phyloP scores from a whole-genome alignment of 257 asterid species.

The Gentiana macrophylla region DNA sequence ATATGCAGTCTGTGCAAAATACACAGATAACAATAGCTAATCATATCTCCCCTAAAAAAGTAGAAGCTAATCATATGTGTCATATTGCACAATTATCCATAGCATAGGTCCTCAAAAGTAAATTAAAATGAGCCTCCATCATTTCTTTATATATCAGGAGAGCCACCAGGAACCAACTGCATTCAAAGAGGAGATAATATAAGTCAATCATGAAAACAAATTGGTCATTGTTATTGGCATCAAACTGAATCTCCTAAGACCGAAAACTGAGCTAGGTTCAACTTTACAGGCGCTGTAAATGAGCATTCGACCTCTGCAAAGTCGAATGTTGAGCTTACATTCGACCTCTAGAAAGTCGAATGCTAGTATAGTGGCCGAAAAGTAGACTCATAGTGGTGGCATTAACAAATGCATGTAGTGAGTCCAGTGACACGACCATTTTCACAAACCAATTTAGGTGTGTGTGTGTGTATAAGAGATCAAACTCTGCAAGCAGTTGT shows the following conservation, averaged over 20 bases:
- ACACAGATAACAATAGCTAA: no score
- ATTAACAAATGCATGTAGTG: no score
- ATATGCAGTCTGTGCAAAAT: no score
- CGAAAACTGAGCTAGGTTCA: background rate
- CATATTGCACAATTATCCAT: background rate
- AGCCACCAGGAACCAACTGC: slow-evolving; percentile 49
- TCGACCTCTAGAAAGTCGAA: background rate
- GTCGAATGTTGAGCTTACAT: background rate
- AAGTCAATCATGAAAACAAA: background rate
- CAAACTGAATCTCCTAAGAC: background rate
- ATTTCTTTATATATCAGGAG: slow-evolving; percentile 30
- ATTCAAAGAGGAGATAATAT: background rate
- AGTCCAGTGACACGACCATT: no score
- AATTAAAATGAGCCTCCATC: background rate
- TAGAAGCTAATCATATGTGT: no score
- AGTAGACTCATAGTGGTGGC: background rate
- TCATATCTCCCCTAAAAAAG: no score
- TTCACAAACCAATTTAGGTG: background rate
- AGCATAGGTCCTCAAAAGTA: background rate
- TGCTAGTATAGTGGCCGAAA: background rate
- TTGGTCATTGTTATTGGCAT: background rate
- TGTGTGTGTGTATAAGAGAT: background rate
- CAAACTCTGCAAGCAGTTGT: background rate
- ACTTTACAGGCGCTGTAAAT: no score
- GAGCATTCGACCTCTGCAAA: background rate